Evolutionary conservation across 2,329 filamentous ascomycete genomes (phyloP), one percentile per base, ranked within the genome.

Genomic region (Acrocalymma vagum): DNA sequence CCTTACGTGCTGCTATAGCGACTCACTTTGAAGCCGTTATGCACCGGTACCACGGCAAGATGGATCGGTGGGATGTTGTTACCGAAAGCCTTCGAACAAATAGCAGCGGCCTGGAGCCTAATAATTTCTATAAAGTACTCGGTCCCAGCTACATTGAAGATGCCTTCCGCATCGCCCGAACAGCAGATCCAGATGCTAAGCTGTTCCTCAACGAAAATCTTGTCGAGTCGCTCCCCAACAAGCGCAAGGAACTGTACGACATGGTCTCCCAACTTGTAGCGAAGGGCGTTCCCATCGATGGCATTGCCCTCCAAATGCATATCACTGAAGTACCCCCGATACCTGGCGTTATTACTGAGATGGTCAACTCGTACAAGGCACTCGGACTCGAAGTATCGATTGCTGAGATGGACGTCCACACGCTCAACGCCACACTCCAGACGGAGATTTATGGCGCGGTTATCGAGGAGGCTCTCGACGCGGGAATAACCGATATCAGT

Each of bases 291-390:
- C 43, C 38, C 10, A 37, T 46, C 28, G 43, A 46, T 27, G 38
- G 43, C 21, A 29, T 46, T 13, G 38, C 43, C n/a, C 38, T 46
- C 9, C 43, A 46, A 17, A 38, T 46, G 31, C 43, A 46, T n/a
- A 34, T 46, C 10, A 42, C 43, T 15, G 22, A 33, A 40, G 38
- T 34, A 3, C 28, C 29, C 6, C 38, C 38, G 10, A n/a, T 33
- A 29, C 43, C 32, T 9, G 33, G 33, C n/a, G 29, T 46, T 9
- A 18, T 38, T 7, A 42, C 38, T 3, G 43, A 38, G 6, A 46
- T 34, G 21, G 29, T 42, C 16, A 35, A 23, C 7, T 42, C 30
- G 15, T 42, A 35, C 38, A 35, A 38, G 7, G 38, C 38, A 5
- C 33, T 46, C 17, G 33, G 33, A 11, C 43, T 46, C 4, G 32